Base-by-base conservation (phyloP, 1,284 basidiomycete species). In the Trichosporon sp. region DNA sequence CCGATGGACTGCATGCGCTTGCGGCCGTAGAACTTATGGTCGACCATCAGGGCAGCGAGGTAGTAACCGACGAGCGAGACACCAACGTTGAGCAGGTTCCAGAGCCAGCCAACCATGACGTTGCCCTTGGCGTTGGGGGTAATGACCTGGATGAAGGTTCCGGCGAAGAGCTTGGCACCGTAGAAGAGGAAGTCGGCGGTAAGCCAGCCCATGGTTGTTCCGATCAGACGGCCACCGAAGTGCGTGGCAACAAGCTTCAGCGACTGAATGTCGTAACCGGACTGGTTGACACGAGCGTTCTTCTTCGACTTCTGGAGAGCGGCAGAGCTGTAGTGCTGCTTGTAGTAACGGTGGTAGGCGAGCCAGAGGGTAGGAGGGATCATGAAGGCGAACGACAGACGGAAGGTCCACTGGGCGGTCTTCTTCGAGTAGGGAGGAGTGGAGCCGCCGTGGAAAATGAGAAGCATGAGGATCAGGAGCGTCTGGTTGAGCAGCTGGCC, bases 161-260 rank as follows among this genome's bases (percentile, higher is more conserved):
- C 73, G 31, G 80, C 74, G 73, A 82, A 82, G 59, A 81, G 74
- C 74, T 79, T 80, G 73, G 79, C 76, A 31, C 78, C 78, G 75
- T 84, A 84, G 74, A 84, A 82, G 68, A 82, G 78, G 72, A 84
- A 83, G 70, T 85, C 84, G 75, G 83, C 84, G 66, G 78, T 77
- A 56, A 84, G 81, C 84, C 84, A 85, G 16, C 77, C 78, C 37
- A 79, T 74, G 40, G 82, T 81, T 11, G 83, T 83, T 25, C 83
- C 83, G 52, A 83, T 59, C 37, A 85, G 72, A 61, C 84, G 78
- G 60, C 82, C 81, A 69, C 81, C 81, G 73, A 85, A 85, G 74
- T 84, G 83, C 33, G 70, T 70, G 11, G 74, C 60, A 61, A 83
- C 81, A 40, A 84, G 79, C 71, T 83, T 83, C 68, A 85, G 79